Percentiles rank a stretch among this genome's conserved stretches.
Conservation (phyloP, 1,284 basidiomycete species). For the Boletellus deceptivus region DNA sequence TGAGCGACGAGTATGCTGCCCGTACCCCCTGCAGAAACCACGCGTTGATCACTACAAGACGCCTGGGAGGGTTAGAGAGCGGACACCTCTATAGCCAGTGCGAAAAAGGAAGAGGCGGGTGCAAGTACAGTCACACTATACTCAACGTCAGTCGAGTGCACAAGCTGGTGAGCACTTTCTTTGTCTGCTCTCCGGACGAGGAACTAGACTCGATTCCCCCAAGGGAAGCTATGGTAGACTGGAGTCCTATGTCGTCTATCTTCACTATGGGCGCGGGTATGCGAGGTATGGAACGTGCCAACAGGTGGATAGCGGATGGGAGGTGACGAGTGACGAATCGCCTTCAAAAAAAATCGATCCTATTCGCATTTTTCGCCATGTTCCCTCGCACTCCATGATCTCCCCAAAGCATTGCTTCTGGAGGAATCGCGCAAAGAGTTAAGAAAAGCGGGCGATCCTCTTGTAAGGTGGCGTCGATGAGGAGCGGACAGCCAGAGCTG, state of each 20-base stretch:
- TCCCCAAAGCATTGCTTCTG: no score
- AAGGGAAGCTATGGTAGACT: constrained; percentile 8
- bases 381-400: background rate
- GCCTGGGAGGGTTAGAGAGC: constrained; percentile 7
- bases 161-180: constrained; percentile 8
- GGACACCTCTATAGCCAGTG: constrained; percentile 10
- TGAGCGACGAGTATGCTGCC: constrained; percentile 20
- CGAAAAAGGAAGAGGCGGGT: background rate
- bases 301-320: no score
- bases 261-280: constrained; percentile 13
- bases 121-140: constrained; percentile 21
- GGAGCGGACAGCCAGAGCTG: background rate
- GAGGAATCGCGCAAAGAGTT: constrained; percentile 7
- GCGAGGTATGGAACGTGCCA: constrained; percentile 11
- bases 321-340: background rate
- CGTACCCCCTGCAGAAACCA: constrained; percentile 18
- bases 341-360: background rate
- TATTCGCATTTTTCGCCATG: background rate
- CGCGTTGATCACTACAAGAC: background rate
- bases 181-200: no score
- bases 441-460: constrained; percentile 6
- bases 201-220: no score
- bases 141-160: constrained; percentile 17
- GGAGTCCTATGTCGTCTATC: constrained; percentile 4
- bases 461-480: background rate